Evolutionary conservation across 1,139 yeast genomes (phyloP).

Genomic region (Candida sp.): DNA sequence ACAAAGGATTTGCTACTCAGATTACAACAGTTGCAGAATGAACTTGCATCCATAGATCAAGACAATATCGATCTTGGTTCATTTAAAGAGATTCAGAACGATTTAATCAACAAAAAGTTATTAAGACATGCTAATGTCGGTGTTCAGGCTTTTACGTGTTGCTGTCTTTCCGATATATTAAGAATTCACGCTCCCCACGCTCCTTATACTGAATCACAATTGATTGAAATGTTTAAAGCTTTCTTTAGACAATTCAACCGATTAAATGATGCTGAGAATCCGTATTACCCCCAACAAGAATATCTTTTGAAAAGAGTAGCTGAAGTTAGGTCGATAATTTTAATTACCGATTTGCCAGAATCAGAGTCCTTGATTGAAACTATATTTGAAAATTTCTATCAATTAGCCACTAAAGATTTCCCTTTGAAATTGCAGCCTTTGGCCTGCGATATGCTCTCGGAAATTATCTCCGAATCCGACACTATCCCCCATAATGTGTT

Average conservation of each 20-base stretch:
- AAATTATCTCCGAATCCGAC: conserved; percentile 74
- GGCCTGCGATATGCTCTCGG: conserved; percentile 68
- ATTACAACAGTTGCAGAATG: conserved; percentile 51
- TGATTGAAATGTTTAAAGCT: conserved; percentile 59
- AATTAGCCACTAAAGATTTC: conserved; percentile 37
- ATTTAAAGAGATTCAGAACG: conserved; percentile 44
- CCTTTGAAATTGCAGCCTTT: conserved; percentile 51
- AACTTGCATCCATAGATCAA: conserved; percentile 60
- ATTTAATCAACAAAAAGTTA: conserved; percentile 57
- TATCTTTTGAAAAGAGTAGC: conserved; percentile 68
- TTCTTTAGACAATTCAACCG: conserved; percentile 62
- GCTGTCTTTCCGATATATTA: conserved; percentile 74
- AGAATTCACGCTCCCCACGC: conserved; percentile 90
- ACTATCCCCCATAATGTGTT: conserved; percentile 62
- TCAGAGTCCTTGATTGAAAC: conserved; percentile 51
- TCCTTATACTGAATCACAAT: conserved; percentile 67
- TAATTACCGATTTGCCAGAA: conserved; percentile 73
- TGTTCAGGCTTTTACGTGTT: conserved; percentile 67
- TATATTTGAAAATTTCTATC: conserved; percentile 64
- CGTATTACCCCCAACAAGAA: conserved; percentile 64
- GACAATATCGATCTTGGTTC: conserved; percentile 48
- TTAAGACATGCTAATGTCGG: conserved; percentile 63
- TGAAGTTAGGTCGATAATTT: conserved; percentile 75
- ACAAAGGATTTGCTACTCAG: conserved; percentile 52
- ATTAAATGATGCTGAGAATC: conserved; percentile 56